Base-by-base conservation (phyloP, 257 asterid genomes). In the Salvia splendens region DNA sequence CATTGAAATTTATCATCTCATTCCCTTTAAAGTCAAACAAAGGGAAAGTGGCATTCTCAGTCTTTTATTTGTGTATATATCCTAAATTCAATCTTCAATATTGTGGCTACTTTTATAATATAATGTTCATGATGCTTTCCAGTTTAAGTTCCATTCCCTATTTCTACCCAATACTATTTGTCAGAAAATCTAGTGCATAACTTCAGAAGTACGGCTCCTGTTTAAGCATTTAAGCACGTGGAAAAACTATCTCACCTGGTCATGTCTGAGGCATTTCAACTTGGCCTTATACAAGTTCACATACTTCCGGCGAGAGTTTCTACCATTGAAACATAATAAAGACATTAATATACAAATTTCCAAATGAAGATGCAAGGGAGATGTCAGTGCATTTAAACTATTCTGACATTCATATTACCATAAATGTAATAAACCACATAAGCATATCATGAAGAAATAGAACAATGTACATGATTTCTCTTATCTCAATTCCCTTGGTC, bases 241-340 rank as follows among this genome's bases (percentile, higher is more conserved):
- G 47, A 65, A 42, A 43, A 71, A 54, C 52, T 56, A 64, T 59
- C 81, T 76, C 68, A 92, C 98, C 97, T 92, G 89, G 68, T 90
- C 95, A 46, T 81, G 81, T 63, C 78, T 87, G 73, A 88, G 95
- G 79, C 87, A 81, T 80, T 85, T 84, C 87, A 93, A 82, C 83
- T 93, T 93, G 73, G 73, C 80, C 89, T 84, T 93, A 75, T 93
- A 93, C 83, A 88, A 78, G 59, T 81, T 82, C 77, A 88, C 90
- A 74, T 93, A 93, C 81, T 81, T 87, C 74, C 92, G 89, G 41
- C 97, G 94, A 68, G 82, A 32, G 74, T 75, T 80, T 63, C 98
- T 89, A 92, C 71, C 69, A 81, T 62, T 12, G 56, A 62, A 70
- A 73, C 63, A 16, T 20, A 49, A 16, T 20, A 49, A 67, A 59